Conservation (phyloP, 2,329 filamentous ascomycete genomes). For the Aspergillus uvarum region DNA sequence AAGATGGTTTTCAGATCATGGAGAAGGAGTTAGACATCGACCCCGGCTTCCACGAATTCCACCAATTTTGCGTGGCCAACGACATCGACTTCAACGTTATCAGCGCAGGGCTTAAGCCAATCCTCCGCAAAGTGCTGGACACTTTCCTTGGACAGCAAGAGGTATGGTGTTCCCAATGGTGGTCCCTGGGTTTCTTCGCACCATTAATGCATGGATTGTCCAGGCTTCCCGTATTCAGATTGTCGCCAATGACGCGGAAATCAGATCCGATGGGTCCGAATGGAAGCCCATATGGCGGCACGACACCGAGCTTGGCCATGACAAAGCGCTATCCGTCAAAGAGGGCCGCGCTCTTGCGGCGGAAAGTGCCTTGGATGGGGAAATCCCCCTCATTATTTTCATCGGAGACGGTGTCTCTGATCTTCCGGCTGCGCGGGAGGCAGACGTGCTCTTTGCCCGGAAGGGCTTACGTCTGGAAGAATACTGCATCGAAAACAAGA, state of each 20-base stretch:
- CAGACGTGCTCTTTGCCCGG: conserved; percentile 67
- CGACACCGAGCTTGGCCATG: conserved; percentile 64
- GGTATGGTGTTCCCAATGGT: conserved; percentile 16
- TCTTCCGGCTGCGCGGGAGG: conserved; percentile 63
- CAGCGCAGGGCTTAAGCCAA: conserved; percentile 65
- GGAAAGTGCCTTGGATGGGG: conserved; percentile 58
- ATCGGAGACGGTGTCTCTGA: conserved; percentile 70
- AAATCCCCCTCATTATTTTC: conserved; percentile 66
- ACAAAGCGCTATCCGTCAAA: conserved; percentile 65
- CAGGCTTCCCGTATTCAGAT: conserved; percentile 61
- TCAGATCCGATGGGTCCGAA: conserved; percentile 56
- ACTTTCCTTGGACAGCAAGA: conserved; percentile 63
- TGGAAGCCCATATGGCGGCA: conserved; percentile 70
- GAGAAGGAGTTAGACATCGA: conserved; percentile 63
- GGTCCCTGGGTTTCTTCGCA: background rate
- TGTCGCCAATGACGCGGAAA: conserved; percentile 66
- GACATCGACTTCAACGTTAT: conserved; percentile 69
- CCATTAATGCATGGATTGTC: background rate
- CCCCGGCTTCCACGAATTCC: conserved; percentile 62
- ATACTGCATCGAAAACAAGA: conserved; percentile 63
- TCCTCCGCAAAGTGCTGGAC: conserved; percentile 62
- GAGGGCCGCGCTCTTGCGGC: conserved; percentile 59
- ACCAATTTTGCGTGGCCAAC: conserved; percentile 63
- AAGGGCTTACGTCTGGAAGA: conserved; percentile 65
- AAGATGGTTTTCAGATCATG: conserved; percentile 66